phyloP scores from a whole-genome alignment of 352 stramenopile genomes.

The Phytophthora tentaculata region DNA sequence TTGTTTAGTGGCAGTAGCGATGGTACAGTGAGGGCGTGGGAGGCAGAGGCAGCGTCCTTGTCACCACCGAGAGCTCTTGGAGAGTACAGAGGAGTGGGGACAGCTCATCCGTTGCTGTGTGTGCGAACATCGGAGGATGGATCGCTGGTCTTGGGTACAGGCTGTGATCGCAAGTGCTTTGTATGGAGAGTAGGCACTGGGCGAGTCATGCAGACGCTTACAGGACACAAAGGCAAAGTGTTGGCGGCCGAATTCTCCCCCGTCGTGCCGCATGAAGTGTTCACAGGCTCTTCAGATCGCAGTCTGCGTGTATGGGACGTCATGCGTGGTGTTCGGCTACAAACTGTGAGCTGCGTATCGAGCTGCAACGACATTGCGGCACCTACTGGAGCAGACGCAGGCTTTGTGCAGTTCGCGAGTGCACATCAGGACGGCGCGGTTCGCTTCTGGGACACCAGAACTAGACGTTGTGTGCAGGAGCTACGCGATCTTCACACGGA shows the following conservation, averaged over 20 bases:
- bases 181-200: constrained; percentile 84
- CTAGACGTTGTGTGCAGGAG: constrained; percentile 59
- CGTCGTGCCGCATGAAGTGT: constrained; percentile 59
- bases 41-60: constrained; percentile 47
- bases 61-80: constrained; percentile 46
- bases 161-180: constrained; percentile 87
- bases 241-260: constrained; percentile 79
- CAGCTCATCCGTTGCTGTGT: constrained; percentile 83
- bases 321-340: constrained; percentile 59
- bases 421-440: constrained; percentile 81
- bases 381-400: constrained; percentile 26
- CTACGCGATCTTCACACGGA: constrained; percentile 63
- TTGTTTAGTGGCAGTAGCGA: constrained; percentile 86
- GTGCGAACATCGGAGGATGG: constrained; percentile 81
- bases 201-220: constrained; percentile 83
- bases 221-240: constrained; percentile 87
- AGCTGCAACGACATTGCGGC: constrained; percentile 85
- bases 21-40: constrained; percentile 82
- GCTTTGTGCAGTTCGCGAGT: constrained; percentile 74
- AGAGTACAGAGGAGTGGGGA: constrained; percentile 81
- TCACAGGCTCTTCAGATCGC: constrained; percentile 80
- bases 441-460: constrained; percentile 80
- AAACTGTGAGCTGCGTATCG: constrained; percentile 79
- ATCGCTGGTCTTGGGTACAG: constrained; percentile 77
- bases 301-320: constrained; percentile 85